phyloP scores from a whole-genome alignment of 2,329 filamentous ascomycete genomes.

The Bipolaris gigantea region DNA sequence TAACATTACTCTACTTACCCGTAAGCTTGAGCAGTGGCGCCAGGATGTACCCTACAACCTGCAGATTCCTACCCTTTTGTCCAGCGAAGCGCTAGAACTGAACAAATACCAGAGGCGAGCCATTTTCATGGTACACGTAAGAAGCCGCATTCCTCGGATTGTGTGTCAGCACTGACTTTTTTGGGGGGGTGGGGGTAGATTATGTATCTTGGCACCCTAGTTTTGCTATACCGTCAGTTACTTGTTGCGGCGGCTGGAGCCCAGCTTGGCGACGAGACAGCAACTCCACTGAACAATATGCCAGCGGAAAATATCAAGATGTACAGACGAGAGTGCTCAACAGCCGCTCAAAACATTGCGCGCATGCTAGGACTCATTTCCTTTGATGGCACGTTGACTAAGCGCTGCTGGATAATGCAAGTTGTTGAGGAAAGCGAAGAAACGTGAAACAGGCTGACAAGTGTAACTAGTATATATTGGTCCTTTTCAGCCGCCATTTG shows the following conservation, averaged over 20 bases:
- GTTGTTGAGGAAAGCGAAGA: neutral
- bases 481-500: conserved; percentile 41
- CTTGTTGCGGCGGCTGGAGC: conserved; percentile 39
- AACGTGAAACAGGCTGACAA: neutral
- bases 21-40: conserved; percentile 42
- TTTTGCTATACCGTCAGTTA: conserved; percentile 42
- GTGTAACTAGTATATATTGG: conserved; percentile 42
- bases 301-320: conserved; percentile 30
- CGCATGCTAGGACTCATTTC: conserved; percentile 40
- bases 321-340: conserved; percentile 37
- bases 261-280: conserved; percentile 31
- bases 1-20: conserved; percentile 33
- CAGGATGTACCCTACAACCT: conserved; percentile 35
- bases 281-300: conserved; percentile 30
- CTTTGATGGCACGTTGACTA: conserved; percentile 41
- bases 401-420: conserved; percentile 42
- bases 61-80: conserved; percentile 37
- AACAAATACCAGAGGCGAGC: conserved; percentile 38
- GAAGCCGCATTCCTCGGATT: neutral
- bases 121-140: conserved; percentile 44
- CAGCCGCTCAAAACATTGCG: conserved; percentile 42
- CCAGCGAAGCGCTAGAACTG: conserved; percentile 26
- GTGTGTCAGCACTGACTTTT: neutral
- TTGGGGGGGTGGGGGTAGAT: no score
- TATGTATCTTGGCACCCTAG: conserved; percentile 44